These are phyloP conservation scores for Canariomyces notabilis DNA, from an alignment of 2,329 filamentous ascomycete species.

Conservation along the genomic window DNA sequence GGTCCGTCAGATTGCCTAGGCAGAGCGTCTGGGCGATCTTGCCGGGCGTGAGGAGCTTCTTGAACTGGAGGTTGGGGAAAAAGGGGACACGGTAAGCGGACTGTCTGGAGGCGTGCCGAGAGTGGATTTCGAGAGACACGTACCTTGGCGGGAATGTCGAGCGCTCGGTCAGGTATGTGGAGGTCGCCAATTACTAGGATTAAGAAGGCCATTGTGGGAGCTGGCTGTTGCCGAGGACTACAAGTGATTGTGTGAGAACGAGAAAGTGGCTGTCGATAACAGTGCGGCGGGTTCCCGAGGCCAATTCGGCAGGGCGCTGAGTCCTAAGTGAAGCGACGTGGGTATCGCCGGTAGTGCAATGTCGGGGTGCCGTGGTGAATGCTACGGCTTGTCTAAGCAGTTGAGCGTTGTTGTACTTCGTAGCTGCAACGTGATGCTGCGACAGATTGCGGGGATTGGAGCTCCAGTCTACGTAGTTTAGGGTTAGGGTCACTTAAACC, in stretches of 20 bases:
- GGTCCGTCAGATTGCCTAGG: slow-evolving; percentile 75
- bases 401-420: not conserved
- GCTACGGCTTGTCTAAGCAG: not conserved
- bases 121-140: slow-evolving; percentile 12
- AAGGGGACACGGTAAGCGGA: slow-evolving; percentile 2
- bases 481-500: slow-evolving; percentile 7
- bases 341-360: too few species aligned
- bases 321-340: too few species aligned
- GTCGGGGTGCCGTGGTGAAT: not conserved
- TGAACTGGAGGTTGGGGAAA: slow-evolving; percentile 54
- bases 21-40: slow-evolving; percentile 81
- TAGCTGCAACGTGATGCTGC: not conserved
- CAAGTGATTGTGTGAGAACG: too few species aligned
- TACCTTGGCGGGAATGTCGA: slow-evolving; percentile 89
- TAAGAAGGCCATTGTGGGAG: slow-evolving; percentile 67
- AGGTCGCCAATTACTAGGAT: slow-evolving; percentile 90
- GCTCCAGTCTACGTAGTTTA: not conserved
- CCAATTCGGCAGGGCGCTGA: too few species aligned
- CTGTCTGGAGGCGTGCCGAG: slow-evolving; percentile 1
- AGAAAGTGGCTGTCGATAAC: too few species aligned
- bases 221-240: not conserved
- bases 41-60: slow-evolving; percentile 75
- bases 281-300: too few species aligned
- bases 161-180: slow-evolving; percentile 86
- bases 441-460: not conserved